Base-by-base conservation (phyloP, 2,329 filamentous ascomycete genomes). In the Akanthomyces uredinophilus region DNA sequence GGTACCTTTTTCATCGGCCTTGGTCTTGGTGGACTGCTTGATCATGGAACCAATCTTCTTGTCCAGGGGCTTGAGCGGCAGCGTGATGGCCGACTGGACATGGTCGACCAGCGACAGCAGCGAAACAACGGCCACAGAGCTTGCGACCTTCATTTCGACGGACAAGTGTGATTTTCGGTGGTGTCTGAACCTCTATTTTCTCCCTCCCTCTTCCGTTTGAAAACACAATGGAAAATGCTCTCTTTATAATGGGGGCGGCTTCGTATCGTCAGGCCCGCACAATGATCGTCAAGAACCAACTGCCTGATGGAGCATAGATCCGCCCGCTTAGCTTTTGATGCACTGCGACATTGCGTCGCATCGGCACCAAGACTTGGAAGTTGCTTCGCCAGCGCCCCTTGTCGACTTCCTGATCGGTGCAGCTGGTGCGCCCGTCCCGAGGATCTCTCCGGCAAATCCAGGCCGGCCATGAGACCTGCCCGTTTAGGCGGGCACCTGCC, bases 41-140 rank as follows among this genome's bases (percentile, higher is more conserved):
- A 60, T 60, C 27, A 53, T 46, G 27, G 24, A 11, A 20, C n/a
- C 22, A 32, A 46, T 18, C 29, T 60, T 60, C 39, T 53, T 46
- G 7, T 53, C 47, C 8, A 60, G 22, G n/a, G 58, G 58, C 58
- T 60, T 60, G n/a, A 60, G 49, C 27, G 58, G 58, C 27, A 60
- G 39, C 11, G 58, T 60, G 20, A 60, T 47, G 8, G 58, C 58
- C 49, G 58, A 60, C 49, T 60, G 58, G 58, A 60, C 58, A 60
- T 54, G 41, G 20, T 47, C 29, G 39, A 39, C 58, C 58, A 60
- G 41, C 49, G 49, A 53, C 39, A 60, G 58, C n/a, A 60, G 49
- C 49, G 49, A 54, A 53, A 60, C 20, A 53, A 22, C 39, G 35
- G 49, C 39, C 20, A 60, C 4, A n/a, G 49, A 60, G 24, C 47